Evolutionary conservation across 495 filamentous ascomycete species (phyloP).

Genomic region (Penicillium soppii): DNA sequence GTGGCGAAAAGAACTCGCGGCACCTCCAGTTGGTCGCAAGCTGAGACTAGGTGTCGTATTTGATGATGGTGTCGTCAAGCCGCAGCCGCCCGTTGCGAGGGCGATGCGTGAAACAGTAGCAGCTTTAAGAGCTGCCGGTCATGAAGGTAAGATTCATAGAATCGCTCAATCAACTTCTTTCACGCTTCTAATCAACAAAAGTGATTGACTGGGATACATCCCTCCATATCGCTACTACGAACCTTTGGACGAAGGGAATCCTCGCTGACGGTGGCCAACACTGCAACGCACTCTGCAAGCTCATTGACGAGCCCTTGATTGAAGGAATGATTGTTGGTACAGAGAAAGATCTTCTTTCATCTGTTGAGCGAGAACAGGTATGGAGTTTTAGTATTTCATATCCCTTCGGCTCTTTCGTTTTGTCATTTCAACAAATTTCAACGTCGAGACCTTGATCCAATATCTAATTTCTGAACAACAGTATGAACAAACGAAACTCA

Average conservation of each 20-base stretch:
- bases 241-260: conserved; percentile 46
- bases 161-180: too few species aligned
- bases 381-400: too few species aligned
- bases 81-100: conserved; percentile 51
- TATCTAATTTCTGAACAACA: too few species aligned
- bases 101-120: conserved; percentile 36
- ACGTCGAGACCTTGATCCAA: too few species aligned
- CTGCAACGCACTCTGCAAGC: conserved; percentile 44
- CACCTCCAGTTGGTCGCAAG: conserved; percentile 19
- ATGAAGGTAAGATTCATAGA: too few species aligned
- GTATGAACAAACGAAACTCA: conserved; percentile 29
- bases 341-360: conserved; percentile 20
- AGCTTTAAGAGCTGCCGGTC: conserved; percentile 40
- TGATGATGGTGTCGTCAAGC: conserved; percentile 51
- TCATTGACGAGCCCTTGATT: conserved; percentile 55
- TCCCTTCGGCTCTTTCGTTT: too few species aligned
- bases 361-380: conserved; percentile 31
- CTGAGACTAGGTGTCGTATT: conserved; percentile 51
- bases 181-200: conserved; percentile 11
- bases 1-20: conserved; percentile 35
- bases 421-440: too few species aligned
- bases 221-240: conserved; percentile 21
- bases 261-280: conserved; percentile 59
- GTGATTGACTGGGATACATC: conserved; percentile 43
- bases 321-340: conserved; percentile 42